Evolutionary conservation across 345 rosid genomes (phyloP), one percentile per base, ranked within the genome.

Genomic region (Tarenaya hassleriana): DNA sequence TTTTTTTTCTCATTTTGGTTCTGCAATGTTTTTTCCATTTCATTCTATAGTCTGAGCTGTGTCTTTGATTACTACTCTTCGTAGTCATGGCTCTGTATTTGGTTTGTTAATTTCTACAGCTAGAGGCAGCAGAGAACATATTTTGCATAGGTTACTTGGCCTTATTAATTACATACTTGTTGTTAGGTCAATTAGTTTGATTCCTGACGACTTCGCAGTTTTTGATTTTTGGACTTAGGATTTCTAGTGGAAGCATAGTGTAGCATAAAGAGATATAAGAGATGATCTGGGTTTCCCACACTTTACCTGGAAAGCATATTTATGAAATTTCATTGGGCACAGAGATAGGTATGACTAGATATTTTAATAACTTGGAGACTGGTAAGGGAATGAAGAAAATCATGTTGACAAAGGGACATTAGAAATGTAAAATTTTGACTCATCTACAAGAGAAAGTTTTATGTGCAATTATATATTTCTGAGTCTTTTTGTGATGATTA

Each of bases 251-350:
- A 47, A 49, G 16, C 19, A 58, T 46, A 21, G 55, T 58, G 42
- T n/a, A 32, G 59, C 16, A 16, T 58, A 47, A 3, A 34, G 52
- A 50, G 40, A 48, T 56, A 19, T 49, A 59, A 27, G 16, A 32
- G 20, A 13, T 16, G 41, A 41, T 33, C 27, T 13, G 2, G 7
- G 20, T 29, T 18, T 10, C 17, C 11, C 34, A 44, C 34, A 6
- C 0, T n/a, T 47, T 16, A 33, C 3, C 13, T 14, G 34, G 55
- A 19, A 41, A 60, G 50, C 33, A 16, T 16, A 50, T 45, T 51
- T 43, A 20, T 64, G 39, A 38, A 46, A 50, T 50, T 11, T 14
- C 37, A 51, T 18, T 19, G 42, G 34, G 41, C 18, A 5, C 34
- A 24, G 45, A 37, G 46, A 35, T 50, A 45, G 47, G 41, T 38